A percentile compares a stretch with the other conserved stretches of the same genome.
phyloP scores from a whole-genome alignment of 768 basidiomycete genomes.

The Pholiota microspora region DNA sequence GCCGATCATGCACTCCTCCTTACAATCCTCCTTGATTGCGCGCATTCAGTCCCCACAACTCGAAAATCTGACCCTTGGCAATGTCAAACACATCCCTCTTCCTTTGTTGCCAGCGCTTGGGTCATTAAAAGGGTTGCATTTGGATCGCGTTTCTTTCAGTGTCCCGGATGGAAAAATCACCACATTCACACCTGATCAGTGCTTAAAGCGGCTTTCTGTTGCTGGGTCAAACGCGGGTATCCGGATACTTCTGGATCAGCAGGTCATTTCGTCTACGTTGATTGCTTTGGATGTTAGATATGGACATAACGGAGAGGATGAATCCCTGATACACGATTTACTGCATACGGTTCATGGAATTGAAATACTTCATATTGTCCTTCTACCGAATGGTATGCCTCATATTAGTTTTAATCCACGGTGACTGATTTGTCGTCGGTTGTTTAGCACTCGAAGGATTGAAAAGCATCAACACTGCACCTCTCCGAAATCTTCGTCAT shows the following conservation, averaged over 20 bases:
- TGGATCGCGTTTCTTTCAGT: background rate
- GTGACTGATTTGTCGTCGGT: background rate
- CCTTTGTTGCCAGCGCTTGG: background rate
- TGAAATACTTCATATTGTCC: background rate
- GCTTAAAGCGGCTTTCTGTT: background rate
- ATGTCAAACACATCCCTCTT: background rate
- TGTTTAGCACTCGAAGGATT: background rate
- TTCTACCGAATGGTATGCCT: background rate
- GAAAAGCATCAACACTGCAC: background rate
- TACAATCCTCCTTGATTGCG: background rate
- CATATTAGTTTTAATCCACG: background rate
- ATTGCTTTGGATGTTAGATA: background rate
- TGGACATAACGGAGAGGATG: background rate
- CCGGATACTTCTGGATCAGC: background rate
- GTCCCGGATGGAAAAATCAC: background rate
- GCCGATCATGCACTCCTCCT: background rate
- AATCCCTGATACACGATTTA: background rate
- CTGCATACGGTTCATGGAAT: background rate
- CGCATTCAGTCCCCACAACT: background rate
- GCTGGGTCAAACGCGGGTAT: background rate
- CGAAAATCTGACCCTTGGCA: background rate
- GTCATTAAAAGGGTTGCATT: background rate
- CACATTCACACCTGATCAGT: no score
- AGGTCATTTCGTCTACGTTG: background rate
- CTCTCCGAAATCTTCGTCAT: background rate